phyloP scores from a whole-genome alignment of 2,329 filamentous ascomycete species.

The Pestalotiopsis sp. region DNA sequence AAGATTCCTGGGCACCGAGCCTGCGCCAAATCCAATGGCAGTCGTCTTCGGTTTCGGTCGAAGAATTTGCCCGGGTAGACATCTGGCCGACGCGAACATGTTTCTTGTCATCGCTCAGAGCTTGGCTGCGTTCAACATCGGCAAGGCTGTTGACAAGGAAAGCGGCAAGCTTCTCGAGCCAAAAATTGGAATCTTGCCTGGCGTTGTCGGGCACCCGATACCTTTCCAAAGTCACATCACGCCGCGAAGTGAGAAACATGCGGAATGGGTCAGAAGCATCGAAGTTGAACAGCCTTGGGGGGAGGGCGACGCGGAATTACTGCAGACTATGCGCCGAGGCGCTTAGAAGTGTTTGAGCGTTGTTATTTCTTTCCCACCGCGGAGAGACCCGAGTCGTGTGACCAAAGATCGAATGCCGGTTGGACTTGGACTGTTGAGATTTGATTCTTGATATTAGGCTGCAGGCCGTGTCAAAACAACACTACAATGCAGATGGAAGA shows the following conservation, averaged over 20 bases:
- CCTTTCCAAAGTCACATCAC: conserved; percentile 24
- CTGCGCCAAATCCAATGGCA: conserved; percentile 11
- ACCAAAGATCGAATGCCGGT: background rate
- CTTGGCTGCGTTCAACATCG: conserved; percentile 43
- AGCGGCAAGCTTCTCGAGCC: conserved; percentile 30
- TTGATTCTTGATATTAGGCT: background rate
- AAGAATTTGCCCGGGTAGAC: conserved; percentile 15
- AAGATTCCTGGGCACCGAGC: conserved; percentile 16
- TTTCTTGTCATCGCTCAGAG: conserved; percentile 31
- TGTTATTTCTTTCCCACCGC: background rate
- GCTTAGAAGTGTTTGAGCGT: background rate
- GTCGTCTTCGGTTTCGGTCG: conserved; percentile 18
- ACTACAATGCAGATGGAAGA: background rate
- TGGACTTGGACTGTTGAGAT: background rate
- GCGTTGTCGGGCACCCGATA: conserved; percentile 24
- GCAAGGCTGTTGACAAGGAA: conserved; percentile 36
- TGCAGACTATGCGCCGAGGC: background rate
- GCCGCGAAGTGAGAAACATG: conserved; percentile 26
- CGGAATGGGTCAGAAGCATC: conserved; percentile 23
- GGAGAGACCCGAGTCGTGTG: background rate
- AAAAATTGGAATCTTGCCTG: conserved; percentile 15
- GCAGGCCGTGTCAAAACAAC: background rate
- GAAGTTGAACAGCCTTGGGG: conserved; percentile 22
- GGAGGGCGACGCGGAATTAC: conserved; percentile 7
- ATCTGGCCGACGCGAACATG: conserved; percentile 17